Percentiles rank a stretch among this genome's conserved stretches.
Evolutionary conservation across 306 rosid species (phyloP).

Genomic region (Quillaja saponaria): DNA sequence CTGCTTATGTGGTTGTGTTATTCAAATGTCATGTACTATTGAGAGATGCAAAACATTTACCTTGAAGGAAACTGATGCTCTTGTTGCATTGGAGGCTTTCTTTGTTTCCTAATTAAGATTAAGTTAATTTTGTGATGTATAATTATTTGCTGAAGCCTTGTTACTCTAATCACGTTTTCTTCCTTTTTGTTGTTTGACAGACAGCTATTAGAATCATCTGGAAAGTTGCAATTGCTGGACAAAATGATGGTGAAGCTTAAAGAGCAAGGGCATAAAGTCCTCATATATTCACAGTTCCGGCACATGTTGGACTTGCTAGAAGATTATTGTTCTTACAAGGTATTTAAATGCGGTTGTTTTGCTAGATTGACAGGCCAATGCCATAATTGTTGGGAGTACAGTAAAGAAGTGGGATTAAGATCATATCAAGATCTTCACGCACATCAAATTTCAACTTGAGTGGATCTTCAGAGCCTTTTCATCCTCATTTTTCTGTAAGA

Average conservation of each 20-base stretch:
- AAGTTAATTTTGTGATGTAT: neutral
- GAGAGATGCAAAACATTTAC: slow-evolving; percentile 10
- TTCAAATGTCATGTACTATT: slow-evolving; percentile 15
- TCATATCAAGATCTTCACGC: too few species aligned
- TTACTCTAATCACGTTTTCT: neutral
- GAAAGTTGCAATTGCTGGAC: slow-evolving; percentile 92
- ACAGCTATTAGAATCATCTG: slow-evolving; percentile 92
- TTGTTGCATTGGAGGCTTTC: slow-evolving; percentile 8
- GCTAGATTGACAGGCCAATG: too few species aligned
- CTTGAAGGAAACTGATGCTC: slow-evolving; percentile 11
- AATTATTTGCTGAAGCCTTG: neutral
- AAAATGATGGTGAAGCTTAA: slow-evolving; percentile 96
- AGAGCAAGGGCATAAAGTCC: slow-evolving; percentile 98
- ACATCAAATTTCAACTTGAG: too few species aligned
- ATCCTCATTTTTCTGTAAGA: too few species aligned
- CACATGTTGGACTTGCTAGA: slow-evolving; percentile 96
- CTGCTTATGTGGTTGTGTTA: slow-evolving; percentile 22
- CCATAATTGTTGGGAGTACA: too few species aligned
- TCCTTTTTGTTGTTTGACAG: slow-evolving; percentile 43
- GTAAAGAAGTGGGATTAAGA: too few species aligned
- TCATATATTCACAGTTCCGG: slow-evolving; percentile 93
- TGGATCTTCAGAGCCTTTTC: too few species aligned
- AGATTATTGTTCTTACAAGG: slow-evolving; percentile 92
- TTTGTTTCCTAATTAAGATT: neutral
- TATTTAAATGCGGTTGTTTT: slow-evolving; percentile 30